Percentiles rank a stretch among this genome's conserved stretches.
Evolutionary conservation across 192 early-diverging fungal species (phyloP).

Genomic region (Jimgerdemannia lactiflua): DNA sequence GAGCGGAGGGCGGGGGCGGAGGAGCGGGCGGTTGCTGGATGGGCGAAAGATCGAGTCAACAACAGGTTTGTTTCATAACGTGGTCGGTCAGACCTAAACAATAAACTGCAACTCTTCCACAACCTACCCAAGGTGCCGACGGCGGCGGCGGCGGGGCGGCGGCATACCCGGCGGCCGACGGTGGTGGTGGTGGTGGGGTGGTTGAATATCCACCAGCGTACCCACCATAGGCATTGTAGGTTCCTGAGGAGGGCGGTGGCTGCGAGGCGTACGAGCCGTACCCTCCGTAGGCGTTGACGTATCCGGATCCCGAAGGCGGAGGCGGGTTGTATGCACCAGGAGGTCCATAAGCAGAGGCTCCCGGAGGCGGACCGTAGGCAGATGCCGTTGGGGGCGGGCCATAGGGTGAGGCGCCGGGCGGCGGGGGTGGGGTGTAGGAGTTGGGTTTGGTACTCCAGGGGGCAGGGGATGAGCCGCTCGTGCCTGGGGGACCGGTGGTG

Average conservation of each 20-base stretch:
- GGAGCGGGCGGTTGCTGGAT: slow-evolving; percentile 15
- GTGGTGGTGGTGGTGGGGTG: too few relatives aligned
- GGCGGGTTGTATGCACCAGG: slow-evolving; percentile 1
- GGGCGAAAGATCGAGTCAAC: neutral
- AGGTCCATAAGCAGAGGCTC: slow-evolving; percentile 8
- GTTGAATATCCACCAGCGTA: neutral
- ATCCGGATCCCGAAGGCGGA: slow-evolving; percentile 5
- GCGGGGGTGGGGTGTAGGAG: slow-evolving; percentile 13
- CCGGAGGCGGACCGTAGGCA: slow-evolving; percentile 5
- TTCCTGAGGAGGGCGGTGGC: neutral
- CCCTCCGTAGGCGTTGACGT: slow-evolving; percentile 2
- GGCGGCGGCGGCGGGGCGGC: slow-evolving; percentile 16
- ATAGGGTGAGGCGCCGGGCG: neutral
- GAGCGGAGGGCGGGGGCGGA: slow-evolving; percentile 15
- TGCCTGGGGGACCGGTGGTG: slow-evolving; percentile 8
- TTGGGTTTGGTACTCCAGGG: slow-evolving; percentile 10
- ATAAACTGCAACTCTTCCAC: too few relatives aligned
- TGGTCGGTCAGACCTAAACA: too few relatives aligned
- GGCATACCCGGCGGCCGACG: neutral
- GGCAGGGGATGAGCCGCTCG: neutral
- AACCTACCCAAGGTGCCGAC: slow-evolving; percentile 12
- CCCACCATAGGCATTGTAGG: slow-evolving; percentile 4
- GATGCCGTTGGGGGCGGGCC: neutral
- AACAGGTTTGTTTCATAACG: neutral
- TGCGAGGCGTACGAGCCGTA: neutral